Base-by-base conservation (phyloP, 371 early-diverging fungal species). In the Saksenaea oblongispora region DNA sequence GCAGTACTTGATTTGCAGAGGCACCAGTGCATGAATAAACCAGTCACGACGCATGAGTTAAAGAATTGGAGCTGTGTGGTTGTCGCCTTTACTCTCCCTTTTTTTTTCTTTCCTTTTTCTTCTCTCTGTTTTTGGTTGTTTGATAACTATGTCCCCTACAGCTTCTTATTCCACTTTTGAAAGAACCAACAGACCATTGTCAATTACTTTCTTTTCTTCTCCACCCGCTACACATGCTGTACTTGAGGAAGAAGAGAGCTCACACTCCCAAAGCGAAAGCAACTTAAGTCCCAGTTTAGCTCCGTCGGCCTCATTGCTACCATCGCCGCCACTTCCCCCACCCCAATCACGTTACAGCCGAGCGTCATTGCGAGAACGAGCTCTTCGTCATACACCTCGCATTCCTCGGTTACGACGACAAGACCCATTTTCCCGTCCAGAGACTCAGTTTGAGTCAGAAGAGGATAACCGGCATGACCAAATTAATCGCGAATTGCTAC, bases 1-100 rank as follows among this genome's bases (percentile, higher is more conserved):
- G 15, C 93, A 93, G 41, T 98, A 98, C 65, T 77, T 98, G 63
- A 67, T 97, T 63, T 72, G 81, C 53, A 81, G 98, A 67, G 78
- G 81, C 22, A 62, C 56, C 58, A 58, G 17, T 34, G 42, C 58
- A 59, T 31, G 28, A 54, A 51, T 54, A 36, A 58, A 58, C 34
- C 41, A 60, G 7, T 15, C 54, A 34, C 54, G 47, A 34, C 18
- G 34, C 56, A 15, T 41, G 14, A 26, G 26, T 42, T 34, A 4
- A 2, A 2, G 7, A 4, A 31, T 31, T 31, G 31, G n/a, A 31
- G 7, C 31, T 31, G 31, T 31, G 31, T 31, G 31, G 13, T 15
- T 28, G 34, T 24, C 18, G 24, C 22, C 28, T 41, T 26, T 61
- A 11, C 26, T n/a, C 28, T 26, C 3, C 24, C 34, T 22, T n/a